phyloP scores from a whole-genome alignment of 805 yeast species.

The Wickerhamiella qilinensis region DNA sequence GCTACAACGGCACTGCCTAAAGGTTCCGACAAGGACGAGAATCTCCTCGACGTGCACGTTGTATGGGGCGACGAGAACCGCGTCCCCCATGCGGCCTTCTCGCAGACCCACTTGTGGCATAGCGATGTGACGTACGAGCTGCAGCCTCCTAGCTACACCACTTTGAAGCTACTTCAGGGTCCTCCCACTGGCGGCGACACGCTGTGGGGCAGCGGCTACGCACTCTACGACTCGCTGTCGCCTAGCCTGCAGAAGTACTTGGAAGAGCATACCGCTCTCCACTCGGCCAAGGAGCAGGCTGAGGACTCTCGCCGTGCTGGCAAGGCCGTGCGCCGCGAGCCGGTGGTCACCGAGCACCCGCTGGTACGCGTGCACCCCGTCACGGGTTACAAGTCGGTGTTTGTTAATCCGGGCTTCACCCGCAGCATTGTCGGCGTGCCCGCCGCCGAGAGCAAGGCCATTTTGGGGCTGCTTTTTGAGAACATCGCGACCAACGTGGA shows the following conservation, averaged over 20 bases:
- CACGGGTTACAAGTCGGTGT: slow-evolving; percentile 44
- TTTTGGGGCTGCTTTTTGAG: slow-evolving; percentile 39
- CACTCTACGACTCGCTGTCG: slow-evolving; percentile 37
- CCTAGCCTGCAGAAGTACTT: slow-evolving; percentile 32
- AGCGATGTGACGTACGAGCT: slow-evolving; percentile 62
- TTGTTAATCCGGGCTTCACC: slow-evolving; percentile 41
- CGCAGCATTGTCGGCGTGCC: slow-evolving; percentile 57
- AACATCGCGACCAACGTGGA: slow-evolving; percentile 17
- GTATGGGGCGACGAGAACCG: slow-evolving; percentile 15
- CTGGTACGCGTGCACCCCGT: slow-evolving; percentile 48
- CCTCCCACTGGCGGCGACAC: slow-evolving; percentile 44
- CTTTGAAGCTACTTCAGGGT: slow-evolving; percentile 44
- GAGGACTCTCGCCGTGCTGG: slow-evolving; percentile 29
- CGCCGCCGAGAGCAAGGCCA: slow-evolving; percentile 48
- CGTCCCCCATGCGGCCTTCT: slow-evolving; percentile 14
- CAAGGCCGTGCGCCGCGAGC: slow-evolving; percentile 29
- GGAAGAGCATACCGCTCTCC: slow-evolving; percentile 45
- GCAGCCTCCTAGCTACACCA: slow-evolving; percentile 59
- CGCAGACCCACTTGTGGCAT: slow-evolving; percentile 35
- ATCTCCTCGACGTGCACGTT: slow-evolving; percentile 20
- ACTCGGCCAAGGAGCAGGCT: slow-evolving; percentile 32
- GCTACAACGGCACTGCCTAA: slow-evolving; percentile 25
- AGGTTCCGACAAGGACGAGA: slow-evolving; percentile 35
- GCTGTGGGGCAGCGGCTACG: slow-evolving; percentile 37
- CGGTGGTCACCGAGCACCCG: slow-evolving; percentile 42